A percentile compares a stretch with the other conserved stretches of the same genome.
Evolutionary conservation across 2,329 filamentous ascomycete genomes (phyloP).

Genomic region (Calonectria pseudoreteaudii): DNA sequence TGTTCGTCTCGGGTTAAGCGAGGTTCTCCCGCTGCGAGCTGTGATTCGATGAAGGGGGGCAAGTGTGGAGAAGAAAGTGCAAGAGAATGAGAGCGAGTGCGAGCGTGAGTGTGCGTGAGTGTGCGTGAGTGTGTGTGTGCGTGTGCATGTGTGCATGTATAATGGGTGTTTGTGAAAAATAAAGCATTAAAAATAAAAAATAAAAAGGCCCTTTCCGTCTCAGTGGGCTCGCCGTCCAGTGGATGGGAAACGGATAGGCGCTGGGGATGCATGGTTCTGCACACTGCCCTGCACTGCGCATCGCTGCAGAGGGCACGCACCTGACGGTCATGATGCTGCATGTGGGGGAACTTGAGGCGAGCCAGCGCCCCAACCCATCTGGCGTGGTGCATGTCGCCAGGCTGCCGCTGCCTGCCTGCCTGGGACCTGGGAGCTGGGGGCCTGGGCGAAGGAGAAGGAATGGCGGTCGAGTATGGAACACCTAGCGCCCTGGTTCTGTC

Average conservation of each 20-base stretch:
- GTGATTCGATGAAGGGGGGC: slow-evolving; percentile 10
- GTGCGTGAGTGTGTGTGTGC: no score
- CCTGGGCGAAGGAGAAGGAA: slow-evolving; percentile 1
- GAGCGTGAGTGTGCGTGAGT: neutral
- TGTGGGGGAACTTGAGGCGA: slow-evolving; percentile 19
- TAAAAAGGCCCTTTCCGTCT: neutral
- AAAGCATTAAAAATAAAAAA: neutral
- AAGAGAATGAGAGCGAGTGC: neutral
- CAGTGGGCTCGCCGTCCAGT: neutral
- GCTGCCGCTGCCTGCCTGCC: slow-evolving; percentile 14
- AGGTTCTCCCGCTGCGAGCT: slow-evolving; percentile 9
- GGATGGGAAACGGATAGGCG: neutral
- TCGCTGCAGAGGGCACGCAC: slow-evolving; percentile 14
- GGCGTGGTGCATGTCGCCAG: neutral
- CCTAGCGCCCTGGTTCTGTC: neutral
- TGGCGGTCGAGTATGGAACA: slow-evolving; percentile 1
- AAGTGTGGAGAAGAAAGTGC: neutral
- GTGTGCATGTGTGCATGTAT: neutral
- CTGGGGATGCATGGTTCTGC: slow-evolving; percentile 14
- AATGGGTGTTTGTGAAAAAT: neutral
- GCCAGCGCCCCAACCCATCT: neutral
- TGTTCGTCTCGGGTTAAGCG: slow-evolving; percentile 21
- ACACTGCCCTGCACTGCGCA: slow-evolving; percentile 5
- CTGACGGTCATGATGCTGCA: slow-evolving; percentile 15
- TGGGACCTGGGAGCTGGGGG: neutral